Evolutionary conservation across 441 rosid species (phyloP), one percentile per base, ranked within the genome.

Genomic region (Mallotus japonicus): DNA sequence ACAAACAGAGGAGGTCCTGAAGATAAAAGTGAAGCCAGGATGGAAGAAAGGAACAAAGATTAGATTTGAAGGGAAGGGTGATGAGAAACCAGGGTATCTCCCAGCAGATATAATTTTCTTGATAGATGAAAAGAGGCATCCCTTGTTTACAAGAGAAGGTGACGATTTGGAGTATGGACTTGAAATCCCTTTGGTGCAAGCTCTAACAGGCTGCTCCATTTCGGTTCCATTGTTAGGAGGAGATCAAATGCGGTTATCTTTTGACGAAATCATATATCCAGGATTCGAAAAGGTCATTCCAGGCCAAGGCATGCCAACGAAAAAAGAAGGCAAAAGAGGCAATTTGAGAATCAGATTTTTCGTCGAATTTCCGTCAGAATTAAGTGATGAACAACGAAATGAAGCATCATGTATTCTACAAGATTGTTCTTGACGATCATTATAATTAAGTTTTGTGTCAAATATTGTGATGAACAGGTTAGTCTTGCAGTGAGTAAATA

Each of bases 31-130:
- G n/a, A 79, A 87, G 61, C 95, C 97, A n/a, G 98, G 98, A 77
- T 93, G 97, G 98, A 90, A 61, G 77, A 86, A 82, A 78, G 98
- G 98, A 70, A 93, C 97, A 0, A 86, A 83, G 83, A 88, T 93
- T 44, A 87, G 85, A 70, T 93, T 93, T 40, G 97, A 92, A 72
- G 97, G 97, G 44, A 91, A 87, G 68, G 98, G 95, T 0, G 87
- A 87, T 20, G 90, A 92, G 74, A 85, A 78, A 77, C 97, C 93
- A 0, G 96, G 97, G 0, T 88, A 86, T 70, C 85, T 84, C 3
- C 91, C 91, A 0, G 87, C 92, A 11, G 96, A 92, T 64, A 79
- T 93, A 1, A 72, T 85, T 4, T 86, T 91, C 63, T 63, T 77
- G 44, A 82, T 93, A 34, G 90, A 86, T 32, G 97, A 93, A 57